A percentile compares a stretch with the other conserved stretches of the same genome.
Evolutionary conservation across 192 early-diverging fungal species (phyloP).

Genomic region (Funneliformis mosseae): DNA sequence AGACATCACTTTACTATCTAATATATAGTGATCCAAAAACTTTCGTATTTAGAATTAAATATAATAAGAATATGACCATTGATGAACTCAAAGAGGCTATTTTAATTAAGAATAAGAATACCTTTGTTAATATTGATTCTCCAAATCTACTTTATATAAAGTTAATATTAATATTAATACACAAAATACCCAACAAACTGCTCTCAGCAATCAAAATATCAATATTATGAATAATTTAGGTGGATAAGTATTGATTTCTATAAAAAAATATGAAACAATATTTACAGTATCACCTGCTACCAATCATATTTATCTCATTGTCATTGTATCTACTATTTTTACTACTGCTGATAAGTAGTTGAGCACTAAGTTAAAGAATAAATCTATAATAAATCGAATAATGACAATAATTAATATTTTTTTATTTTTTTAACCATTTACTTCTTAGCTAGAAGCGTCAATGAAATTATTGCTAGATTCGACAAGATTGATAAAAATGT

Average conservation of each 20-base stretch:
- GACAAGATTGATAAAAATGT: slow-evolving; percentile 1
- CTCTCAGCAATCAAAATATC: not conserved
- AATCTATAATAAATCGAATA: not conserved
- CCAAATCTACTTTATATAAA: not conserved
- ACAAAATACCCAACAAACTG: not conserved
- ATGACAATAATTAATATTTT: not conserved
- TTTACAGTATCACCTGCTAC: too few relatives aligned
- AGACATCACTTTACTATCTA: too few relatives aligned
- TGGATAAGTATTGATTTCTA: not conserved
- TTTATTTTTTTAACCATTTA: too few relatives aligned
- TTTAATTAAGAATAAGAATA: too few relatives aligned
- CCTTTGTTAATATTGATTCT: too few relatives aligned
- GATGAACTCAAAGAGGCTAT: too few relatives aligned
- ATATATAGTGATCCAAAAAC: too few relatives aligned
- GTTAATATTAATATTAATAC: not conserved
- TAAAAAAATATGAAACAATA: too few relatives aligned
- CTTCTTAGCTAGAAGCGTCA: not conserved
- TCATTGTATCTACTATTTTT: not conserved
- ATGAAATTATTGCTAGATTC: not conserved
- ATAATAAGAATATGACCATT: too few relatives aligned
- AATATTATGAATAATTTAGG: not conserved
- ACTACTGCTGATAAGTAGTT: not conserved
- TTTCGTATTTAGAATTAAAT: too few relatives aligned
- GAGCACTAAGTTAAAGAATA: not conserved
- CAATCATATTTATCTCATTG: not conserved